phyloP scores from a whole-genome alignment of 2,329 filamentous ascomycete genomes.

The Lanzia echinophila region DNA sequence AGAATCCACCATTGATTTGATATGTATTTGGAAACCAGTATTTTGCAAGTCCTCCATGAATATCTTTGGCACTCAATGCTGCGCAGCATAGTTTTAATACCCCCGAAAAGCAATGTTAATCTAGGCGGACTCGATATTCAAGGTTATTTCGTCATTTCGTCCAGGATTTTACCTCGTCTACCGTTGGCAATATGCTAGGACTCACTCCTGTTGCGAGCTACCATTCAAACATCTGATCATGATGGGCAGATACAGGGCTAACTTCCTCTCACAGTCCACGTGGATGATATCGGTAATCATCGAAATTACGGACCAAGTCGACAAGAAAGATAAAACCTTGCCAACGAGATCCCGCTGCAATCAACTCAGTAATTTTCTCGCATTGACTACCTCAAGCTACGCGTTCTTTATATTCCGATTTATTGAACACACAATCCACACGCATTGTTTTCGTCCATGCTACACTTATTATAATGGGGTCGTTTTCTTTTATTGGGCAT shows the following conservation, averaged over 20 bases:
- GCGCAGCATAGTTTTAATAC: constrained; percentile 19
- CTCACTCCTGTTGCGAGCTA: not conserved
- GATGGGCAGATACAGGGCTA: not conserved
- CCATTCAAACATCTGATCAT: not conserved
- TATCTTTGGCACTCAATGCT: constrained; percentile 10
- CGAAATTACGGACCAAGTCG: not conserved
- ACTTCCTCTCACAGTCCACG: not conserved
- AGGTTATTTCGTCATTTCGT: not conserved
- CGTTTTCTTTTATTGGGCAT: no score
- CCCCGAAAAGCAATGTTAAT: constrained; percentile 9
- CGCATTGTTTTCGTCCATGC: no score
- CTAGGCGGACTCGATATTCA: not conserved
- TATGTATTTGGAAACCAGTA: no score
- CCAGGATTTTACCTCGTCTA: not conserved
- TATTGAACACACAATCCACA: no score
- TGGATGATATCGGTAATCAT: not conserved
- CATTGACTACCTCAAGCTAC: no score
- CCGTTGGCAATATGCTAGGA: not conserved
- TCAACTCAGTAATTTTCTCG: no score
- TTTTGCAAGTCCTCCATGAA: no score
- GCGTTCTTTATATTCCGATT: no score
- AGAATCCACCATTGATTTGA: constrained; percentile 14
- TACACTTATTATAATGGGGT: no score
- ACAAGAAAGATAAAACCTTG: no score
- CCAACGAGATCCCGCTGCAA: no score